Conservation (phyloP, 768 basidiomycete species). For the Cyclocybe cylindracea region DNA sequence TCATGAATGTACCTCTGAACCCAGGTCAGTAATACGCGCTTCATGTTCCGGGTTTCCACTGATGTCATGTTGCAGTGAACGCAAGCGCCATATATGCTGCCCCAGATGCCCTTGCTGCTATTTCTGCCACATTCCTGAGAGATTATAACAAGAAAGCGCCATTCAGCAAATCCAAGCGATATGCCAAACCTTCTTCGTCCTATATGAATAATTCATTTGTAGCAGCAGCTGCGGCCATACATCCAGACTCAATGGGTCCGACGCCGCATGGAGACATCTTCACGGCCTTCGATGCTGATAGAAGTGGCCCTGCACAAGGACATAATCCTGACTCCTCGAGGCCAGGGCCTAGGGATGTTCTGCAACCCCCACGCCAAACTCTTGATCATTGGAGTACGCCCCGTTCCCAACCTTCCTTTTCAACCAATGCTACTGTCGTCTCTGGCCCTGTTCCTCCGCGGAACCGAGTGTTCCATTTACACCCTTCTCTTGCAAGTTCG, state of each 20-base stretch:
- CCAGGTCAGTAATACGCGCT: conserved; percentile 2
- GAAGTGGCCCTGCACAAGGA: not conserved
- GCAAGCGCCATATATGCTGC: conserved; percentile 16
- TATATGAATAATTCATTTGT: conserved; percentile 6
- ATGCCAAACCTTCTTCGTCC: conserved; percentile 6
- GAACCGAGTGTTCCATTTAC: too few relatives aligned
- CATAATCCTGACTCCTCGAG: conserved; percentile 6
- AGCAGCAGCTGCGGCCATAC: conserved; percentile 4
- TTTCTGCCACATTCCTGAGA: conserved; percentile 22
- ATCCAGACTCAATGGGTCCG: conserved; percentile 1
- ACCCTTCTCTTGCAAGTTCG: too few relatives aligned
- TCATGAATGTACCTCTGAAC: conserved; percentile 7
- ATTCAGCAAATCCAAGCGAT: conserved; percentile 15
- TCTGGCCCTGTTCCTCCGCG: too few relatives aligned
- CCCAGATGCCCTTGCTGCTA: conserved; percentile 20
- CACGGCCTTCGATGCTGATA: not conserved
- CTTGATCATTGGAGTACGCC: not conserved
- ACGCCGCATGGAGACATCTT: not conserved
- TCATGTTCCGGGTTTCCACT: not conserved
- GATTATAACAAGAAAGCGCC: conserved; percentile 21
- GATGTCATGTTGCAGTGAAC: conserved; percentile 1
- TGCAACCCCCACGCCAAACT: conserved; percentile 5
- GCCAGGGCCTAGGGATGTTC: not conserved
- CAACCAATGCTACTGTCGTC: not conserved
- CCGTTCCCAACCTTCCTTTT: not conserved